Conservation (phyloP, 169 alveolate species). For the Plasmodium adleri region DNA sequence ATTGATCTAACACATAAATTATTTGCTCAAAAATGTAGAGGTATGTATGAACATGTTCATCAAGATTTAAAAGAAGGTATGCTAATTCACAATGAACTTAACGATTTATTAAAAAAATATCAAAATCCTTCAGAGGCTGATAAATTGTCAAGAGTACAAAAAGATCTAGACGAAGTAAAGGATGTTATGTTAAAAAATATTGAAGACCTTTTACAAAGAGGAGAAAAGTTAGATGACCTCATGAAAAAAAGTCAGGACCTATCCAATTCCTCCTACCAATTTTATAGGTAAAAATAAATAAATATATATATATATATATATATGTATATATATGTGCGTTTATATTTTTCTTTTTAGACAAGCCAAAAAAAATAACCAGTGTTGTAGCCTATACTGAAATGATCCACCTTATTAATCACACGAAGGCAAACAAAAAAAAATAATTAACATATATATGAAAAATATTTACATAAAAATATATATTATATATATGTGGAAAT, state of each 20-base stretch:
- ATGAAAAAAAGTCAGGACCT: conserved; percentile 94
- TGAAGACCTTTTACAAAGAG: conserved; percentile 93
- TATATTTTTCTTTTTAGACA: conserved; percentile 90
- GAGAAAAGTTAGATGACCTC: conserved; percentile 94
- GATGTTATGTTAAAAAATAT: conserved; percentile 85
- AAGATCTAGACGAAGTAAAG: conserved; percentile 93
- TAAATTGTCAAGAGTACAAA: conserved; percentile 91
- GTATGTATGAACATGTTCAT: conserved; percentile 21
- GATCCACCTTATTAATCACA: neutral
- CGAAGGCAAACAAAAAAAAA: too few relatives aligned
- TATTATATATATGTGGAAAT: too few relatives aligned
- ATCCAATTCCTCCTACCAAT: conserved; percentile 84
- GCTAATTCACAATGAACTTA: conserved; percentile 85
- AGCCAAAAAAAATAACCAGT: conserved; percentile 93
- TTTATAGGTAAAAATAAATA: conserved; percentile 23
- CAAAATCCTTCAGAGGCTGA: conserved; percentile 96
- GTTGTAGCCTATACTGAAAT: conserved; percentile 89
- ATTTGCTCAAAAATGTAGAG: conserved; percentile 35
- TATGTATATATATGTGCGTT: neutral
- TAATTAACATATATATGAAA: too few relatives aligned
- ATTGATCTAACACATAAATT: conserved; percentile 75
- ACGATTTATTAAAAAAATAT: conserved; percentile 88
- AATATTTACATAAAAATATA: too few relatives aligned
- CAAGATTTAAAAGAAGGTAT: conserved; percentile 83
- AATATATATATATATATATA: neutral